Conservation (phyloP, 2,329 filamentous ascomycete species). For the Fusarium aywerte region DNA sequence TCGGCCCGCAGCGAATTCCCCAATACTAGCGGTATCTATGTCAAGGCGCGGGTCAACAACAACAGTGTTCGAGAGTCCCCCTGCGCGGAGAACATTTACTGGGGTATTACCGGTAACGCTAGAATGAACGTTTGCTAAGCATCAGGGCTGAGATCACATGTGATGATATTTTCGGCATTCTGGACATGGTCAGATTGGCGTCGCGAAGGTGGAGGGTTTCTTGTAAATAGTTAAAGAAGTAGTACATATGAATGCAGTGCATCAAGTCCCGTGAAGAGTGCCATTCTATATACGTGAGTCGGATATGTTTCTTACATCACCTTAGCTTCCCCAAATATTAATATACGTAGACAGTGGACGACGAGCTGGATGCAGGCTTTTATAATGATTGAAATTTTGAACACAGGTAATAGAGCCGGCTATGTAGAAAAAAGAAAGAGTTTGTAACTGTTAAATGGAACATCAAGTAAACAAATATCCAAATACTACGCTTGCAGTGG, state of each 20-base stretch:
- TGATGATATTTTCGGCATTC: too few species aligned
- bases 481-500: neutral
- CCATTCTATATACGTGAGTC: too few species aligned
- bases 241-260: neutral
- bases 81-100: conserved; percentile 64
- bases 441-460: neutral
- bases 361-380: neutral
- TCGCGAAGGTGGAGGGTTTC: rapidly evolving
- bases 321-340: too few species aligned
- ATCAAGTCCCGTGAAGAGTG: too few species aligned
- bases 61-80: conserved; percentile 64
- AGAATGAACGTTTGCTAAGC: conserved; percentile 53
- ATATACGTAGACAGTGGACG: neutral
- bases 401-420: neutral
- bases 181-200: neutral
- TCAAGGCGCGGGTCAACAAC: conserved; percentile 61
- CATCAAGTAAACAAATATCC: neutral
- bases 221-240: conserved; percentile 4
- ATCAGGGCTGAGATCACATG: too few species aligned
- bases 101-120: conserved; percentile 60
- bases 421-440: neutral
- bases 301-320: too few species aligned
- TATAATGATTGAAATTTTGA: neutral
- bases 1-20: conserved; percentile 64
- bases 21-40: conserved; percentile 62